Evolutionary conservation across 495 filamentous ascomycete genomes (phyloP), one percentile per base, ranked within the genome.

Genomic region (Friedmanniomyces endolithicus): DNA sequence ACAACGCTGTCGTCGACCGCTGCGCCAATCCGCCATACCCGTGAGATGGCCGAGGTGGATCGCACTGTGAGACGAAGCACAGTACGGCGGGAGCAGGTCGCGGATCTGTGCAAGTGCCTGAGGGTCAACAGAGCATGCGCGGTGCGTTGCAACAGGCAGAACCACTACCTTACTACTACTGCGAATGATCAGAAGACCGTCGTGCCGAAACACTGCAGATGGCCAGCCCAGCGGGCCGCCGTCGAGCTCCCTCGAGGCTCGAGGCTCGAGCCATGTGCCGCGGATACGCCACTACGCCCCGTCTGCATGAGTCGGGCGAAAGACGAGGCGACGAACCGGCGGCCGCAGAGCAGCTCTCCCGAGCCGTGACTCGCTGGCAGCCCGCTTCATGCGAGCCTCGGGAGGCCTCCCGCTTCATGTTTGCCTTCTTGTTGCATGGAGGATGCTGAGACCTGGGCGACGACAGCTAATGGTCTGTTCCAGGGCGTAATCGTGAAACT

Each of bases 111-210:
- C 6, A 41, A 6, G 37, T 41, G 27, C 27, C 27, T 31, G 27
- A 31, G 27, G 27, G 27, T 9, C 44, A 27, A 2, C 17, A 47
- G 44, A 22, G 24, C 24, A 47, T 47, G 44, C 44, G 23, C 44
- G 44, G 23, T 47, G 44, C 7, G 44, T 47, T 47, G 44, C 12
- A 7, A 41, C 39, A 52, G 49, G 35, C 49, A 52, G 37, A 52
- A 41, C 8, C 9, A n/a, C n/a, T n/a, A n/a, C n/a, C n/a, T n/a
- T n/a, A n/a, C n/a, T n/a, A n/a, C n/a, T n/a, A 33, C 19, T 52
- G 49, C 49, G 23, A 8, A 27, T 40, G 49, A 52, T 52, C 49
- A 52, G 49, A 52, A 33, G 49, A 37, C 16, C 49, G 4, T 20
- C 24, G n/a, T 34, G 39, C 27, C 27, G n/a, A 31, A 4, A 9